Percentiles rank a stretch among this genome's conserved stretches.
These are phyloP conservation scores for Symbiotaphrina buchneri DNA, from an alignment of 495 filamentous ascomycete species.

Conservation along the genomic window DNA sequence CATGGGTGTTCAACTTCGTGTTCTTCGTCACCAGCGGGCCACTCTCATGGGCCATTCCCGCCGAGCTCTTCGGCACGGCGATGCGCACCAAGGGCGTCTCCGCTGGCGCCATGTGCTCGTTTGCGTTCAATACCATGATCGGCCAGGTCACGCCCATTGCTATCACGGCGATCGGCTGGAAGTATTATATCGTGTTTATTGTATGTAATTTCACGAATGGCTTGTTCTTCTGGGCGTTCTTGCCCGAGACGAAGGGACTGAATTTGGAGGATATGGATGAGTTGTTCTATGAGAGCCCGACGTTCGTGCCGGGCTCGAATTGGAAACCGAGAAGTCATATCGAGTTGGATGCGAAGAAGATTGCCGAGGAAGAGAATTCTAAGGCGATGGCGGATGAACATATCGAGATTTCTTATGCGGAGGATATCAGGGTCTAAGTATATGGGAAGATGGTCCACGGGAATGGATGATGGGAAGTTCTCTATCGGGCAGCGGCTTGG, in stretches of 20 bases:
- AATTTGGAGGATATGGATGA: conserved; percentile 1
- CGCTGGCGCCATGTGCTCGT: conserved; percentile 9
- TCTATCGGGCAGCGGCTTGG: no score
- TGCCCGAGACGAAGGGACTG: conserved; percentile 2
- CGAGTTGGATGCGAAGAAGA: conserved; percentile 7
- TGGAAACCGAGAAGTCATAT: conserved; percentile 8
- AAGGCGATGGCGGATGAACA: no score
- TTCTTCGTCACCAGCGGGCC: conserved; percentile 9
- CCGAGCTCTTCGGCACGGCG: conserved; percentile 10
- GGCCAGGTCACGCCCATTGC: conserved; percentile 11
- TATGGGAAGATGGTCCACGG: no score
- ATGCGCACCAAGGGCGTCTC: conserved; percentile 9
- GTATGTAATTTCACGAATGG: conserved; percentile 10
- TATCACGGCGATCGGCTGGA: conserved; percentile 8
- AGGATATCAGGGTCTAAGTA: no score
- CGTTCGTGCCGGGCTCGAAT: conserved; percentile 8
- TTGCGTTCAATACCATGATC: conserved; percentile 14
- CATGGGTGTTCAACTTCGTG: conserved; percentile 6
- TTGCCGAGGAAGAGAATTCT: no score
- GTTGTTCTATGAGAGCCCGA: conserved; percentile 6
- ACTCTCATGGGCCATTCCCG: conserved; percentile 10
- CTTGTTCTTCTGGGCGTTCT: conserved; percentile 2
- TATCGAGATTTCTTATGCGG: no score
- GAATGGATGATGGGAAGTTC: no score
- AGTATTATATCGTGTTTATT: conserved; percentile 11